phyloP scores from a whole-genome alignment of 1,284 basidiomycete species.

The Tilletia indica region DNA sequence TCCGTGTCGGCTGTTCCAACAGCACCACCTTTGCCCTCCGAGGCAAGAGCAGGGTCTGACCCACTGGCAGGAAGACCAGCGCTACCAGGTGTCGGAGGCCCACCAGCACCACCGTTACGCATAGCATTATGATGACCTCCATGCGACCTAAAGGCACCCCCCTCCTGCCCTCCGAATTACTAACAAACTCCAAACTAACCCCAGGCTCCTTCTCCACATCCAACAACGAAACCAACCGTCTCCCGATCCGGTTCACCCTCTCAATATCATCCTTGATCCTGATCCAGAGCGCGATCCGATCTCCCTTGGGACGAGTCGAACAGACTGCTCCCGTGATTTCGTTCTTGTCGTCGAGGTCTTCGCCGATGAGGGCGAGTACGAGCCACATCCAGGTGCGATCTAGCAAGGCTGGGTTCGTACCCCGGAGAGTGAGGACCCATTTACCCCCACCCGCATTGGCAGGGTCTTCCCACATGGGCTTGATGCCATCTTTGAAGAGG shows the following conservation, averaged over 20 bases:
- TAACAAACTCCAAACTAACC: conserved; percentile 77
- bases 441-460: conserved; percentile 87
- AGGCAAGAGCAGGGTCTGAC: no score
- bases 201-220: conserved; percentile 74
- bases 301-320: conserved; percentile 78
- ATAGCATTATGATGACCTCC: neutral
- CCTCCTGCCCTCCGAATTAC: conserved; percentile 20
- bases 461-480: conserved; percentile 94
- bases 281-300: conserved; percentile 86
- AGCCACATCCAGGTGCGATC: conserved; percentile 88
- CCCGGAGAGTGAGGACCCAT: conserved; percentile 87
- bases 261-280: conserved; percentile 78
- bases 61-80: no score
- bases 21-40: no score
- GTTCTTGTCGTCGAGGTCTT: conserved; percentile 81
- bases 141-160: conserved; percentile 13
- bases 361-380: conserved; percentile 84
- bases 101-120: neutral
- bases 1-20: no score
- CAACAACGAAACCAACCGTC: conserved; percentile 73
- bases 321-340: conserved; percentile 80
- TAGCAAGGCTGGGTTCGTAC: conserved; percentile 69
- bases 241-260: conserved; percentile 76
- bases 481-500: conserved; percentile 80
- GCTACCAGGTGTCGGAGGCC: no score